These are phyloP conservation scores for Helianthus annuus DNA, from an alignment of 129 eudicot species.

Conservation along the genomic window DNA sequence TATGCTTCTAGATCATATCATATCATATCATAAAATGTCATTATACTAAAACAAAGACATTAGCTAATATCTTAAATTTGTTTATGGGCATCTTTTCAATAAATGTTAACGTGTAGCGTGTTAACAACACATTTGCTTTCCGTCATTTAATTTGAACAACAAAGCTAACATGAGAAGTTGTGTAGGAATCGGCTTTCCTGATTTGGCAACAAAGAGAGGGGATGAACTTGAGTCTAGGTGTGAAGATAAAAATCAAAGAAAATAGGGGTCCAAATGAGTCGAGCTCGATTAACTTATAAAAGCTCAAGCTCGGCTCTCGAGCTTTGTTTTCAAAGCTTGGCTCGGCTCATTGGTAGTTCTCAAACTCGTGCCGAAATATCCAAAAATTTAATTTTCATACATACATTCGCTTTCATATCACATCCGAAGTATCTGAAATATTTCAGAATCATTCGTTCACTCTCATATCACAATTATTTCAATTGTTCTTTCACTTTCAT, in stretches of 20 bases:
- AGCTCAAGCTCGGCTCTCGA: no score
- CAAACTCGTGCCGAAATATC: no score
- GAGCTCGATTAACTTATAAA: no score
- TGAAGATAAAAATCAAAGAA: conserved; percentile 11
- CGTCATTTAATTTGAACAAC: conserved; percentile 5
- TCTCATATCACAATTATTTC: no score
- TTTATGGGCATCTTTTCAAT: conserved; percentile 20
- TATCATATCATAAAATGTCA: conserved; percentile 6
- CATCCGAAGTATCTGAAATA: no score
- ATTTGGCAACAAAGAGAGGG: conserved; percentile 35
- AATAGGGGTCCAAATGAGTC: no score
- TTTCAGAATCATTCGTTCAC: no score
- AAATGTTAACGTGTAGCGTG: conserved; percentile 20
- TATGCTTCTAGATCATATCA: conserved; percentile 2
- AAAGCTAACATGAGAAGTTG: conserved; percentile 26
- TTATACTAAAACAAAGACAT: neutral
- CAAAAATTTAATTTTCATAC: no score
- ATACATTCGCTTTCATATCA: no score
- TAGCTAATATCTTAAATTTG: neutral
- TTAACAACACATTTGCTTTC: conserved; percentile 26
- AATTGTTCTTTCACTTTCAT: no score
- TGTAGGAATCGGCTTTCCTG: conserved; percentile 37
- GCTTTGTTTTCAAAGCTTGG: no score
- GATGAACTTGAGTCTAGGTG: conserved; percentile 27
- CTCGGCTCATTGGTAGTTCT: no score